Conservation (phyloP, 805 yeast genomes). For the Lipomyces starkeyi region DNA sequence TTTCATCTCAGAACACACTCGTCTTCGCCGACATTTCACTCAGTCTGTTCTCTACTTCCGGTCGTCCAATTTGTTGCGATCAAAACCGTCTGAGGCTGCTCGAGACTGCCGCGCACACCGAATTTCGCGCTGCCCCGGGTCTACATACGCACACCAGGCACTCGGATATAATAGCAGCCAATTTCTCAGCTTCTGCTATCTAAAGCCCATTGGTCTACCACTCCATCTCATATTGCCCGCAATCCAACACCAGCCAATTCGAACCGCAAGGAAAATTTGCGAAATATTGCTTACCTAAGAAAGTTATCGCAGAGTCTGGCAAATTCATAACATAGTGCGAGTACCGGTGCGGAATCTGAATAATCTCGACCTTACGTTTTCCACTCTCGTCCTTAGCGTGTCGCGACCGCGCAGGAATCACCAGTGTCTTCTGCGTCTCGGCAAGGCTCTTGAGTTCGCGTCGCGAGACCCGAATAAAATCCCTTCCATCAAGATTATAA, state of each 20-base stretch:
- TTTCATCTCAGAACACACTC: background rate
- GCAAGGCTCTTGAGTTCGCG: slow-evolving; percentile 24
- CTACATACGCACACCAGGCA: too few species aligned
- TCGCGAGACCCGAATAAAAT: slow-evolving; percentile 60
- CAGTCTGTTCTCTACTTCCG: background rate
- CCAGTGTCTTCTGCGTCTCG: slow-evolving; percentile 9
- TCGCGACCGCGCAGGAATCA: slow-evolving; percentile 17
- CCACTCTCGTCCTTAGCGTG: slow-evolving; percentile 7
- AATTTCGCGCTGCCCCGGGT: too few species aligned
- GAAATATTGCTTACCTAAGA: slow-evolving; percentile 45
- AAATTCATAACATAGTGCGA: slow-evolving; percentile 91
- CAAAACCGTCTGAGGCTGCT: background rate
- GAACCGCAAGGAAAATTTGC: background rate
- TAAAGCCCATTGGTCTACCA: background rate
- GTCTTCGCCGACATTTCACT: background rate
- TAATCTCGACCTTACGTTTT: slow-evolving; percentile 4
- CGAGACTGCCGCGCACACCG: background rate
- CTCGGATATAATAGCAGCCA: background rate
- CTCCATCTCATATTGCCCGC: background rate
- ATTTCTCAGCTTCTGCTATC: background rate
- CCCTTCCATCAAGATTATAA: slow-evolving; percentile 80
- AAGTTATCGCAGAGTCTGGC: slow-evolving; percentile 90
- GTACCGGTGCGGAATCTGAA: slow-evolving; percentile 57
- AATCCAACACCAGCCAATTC: background rate
- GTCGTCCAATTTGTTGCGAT: background rate